Percentiles rank a stretch among this genome's conserved stretches.
These are phyloP conservation scores for Pneumocystis murina DNA, from an alignment of 1,139 yeast species.

Conservation along the genomic window DNA sequence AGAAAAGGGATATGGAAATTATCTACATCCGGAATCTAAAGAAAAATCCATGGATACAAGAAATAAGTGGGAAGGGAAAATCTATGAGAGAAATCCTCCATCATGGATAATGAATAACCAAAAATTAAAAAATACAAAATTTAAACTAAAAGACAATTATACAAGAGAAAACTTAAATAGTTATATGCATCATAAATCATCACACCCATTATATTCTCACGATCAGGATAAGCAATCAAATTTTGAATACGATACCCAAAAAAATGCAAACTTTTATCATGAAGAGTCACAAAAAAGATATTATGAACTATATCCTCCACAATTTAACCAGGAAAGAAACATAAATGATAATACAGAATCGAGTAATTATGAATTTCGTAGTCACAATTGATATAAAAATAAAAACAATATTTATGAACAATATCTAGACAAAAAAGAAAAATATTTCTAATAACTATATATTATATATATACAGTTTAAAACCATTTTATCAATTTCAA, in stretches of 20 bases:
- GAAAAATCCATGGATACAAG: neutral
- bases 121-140: neutral
- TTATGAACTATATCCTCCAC: neutral
- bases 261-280: neutral
- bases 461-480: neutral
- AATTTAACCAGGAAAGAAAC: neutral
- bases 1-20: neutral
- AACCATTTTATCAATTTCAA: neutral
- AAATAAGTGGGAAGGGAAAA: neutral
- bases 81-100: neutral
- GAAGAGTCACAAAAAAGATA: neutral
- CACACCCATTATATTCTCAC: neutral
- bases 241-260: neutral
- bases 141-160: neutral
- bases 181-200: neutral
- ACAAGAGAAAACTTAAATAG: neutral
- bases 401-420: neutral
- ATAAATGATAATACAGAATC: neutral
- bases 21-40: neutral
- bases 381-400: neutral
- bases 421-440: neutral
- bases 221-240: neutral
- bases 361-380: neutral
- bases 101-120: neutral
- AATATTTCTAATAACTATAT: neutral